These are phyloP conservation scores for Gossypium schwendimanii DNA, from an alignment of 441 rosid genomes.

Conservation along the genomic window DNA sequence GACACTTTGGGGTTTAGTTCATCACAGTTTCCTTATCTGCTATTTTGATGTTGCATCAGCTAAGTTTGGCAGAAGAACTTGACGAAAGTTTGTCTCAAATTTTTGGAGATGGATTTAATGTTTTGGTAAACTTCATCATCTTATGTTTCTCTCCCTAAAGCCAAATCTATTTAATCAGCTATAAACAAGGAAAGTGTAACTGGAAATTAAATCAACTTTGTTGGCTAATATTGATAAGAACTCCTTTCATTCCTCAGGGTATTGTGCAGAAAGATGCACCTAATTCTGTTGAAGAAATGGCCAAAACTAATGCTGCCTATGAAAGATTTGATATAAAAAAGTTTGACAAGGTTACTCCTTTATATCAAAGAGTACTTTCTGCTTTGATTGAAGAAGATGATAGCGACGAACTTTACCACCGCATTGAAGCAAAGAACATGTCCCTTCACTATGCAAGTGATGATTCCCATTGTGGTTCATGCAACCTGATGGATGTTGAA, in stretches of 20 bases:
- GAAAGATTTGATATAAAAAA: slow-evolving; percentile 47
- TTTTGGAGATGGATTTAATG: slow-evolving; percentile 32
- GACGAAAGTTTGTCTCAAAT: slow-evolving; percentile 55
- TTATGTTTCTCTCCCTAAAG: neutral
- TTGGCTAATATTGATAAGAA: slow-evolving; percentile 7
- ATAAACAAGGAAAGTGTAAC: neutral
- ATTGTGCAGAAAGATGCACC: slow-evolving; percentile 37
- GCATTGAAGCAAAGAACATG: slow-evolving; percentile 48
- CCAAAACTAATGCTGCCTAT: slow-evolving; percentile 32
- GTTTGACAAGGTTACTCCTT: slow-evolving; percentile 52
- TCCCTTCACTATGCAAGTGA: slow-evolving; percentile 71
- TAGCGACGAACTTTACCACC: slow-evolving; percentile 43
- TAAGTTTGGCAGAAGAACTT: slow-evolving; percentile 62
- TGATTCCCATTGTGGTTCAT: slow-evolving; percentile 78
- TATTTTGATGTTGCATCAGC: slow-evolving; percentile 37
- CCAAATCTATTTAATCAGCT: neutral
- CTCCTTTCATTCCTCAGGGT: slow-evolving; percentile 35
- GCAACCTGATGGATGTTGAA: slow-evolving; percentile 58
- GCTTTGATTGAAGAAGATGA: slow-evolving; percentile 96
- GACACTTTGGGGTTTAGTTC: neutral
- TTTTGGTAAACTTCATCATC: slow-evolving; percentile 37
- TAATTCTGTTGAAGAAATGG: slow-evolving; percentile 40
- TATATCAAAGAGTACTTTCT: slow-evolving; percentile 84
- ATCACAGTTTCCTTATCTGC: slow-evolving; percentile 15
- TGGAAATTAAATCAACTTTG: slow-evolving; percentile 4